Percentiles rank a stretch among this genome's conserved stretches.
Evolutionary conservation across 345 rosid genomes (phyloP).

Genomic region (Firmiana major): DNA sequence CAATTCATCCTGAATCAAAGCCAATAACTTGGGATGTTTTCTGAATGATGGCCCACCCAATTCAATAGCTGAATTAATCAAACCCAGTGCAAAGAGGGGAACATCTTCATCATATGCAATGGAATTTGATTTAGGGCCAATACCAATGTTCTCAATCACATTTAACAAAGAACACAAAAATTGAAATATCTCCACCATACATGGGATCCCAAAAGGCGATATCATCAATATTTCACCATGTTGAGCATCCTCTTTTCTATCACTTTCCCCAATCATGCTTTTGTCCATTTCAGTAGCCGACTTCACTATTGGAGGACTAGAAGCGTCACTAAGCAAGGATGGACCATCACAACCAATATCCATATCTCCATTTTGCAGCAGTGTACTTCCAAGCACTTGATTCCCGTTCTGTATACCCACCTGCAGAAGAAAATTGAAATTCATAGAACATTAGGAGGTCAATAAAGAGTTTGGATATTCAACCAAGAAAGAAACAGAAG

Average conservation of each 20-base stretch:
- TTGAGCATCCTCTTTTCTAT: conserved; percentile 32
- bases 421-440: conserved; percentile 35
- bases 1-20: conserved; percentile 62
- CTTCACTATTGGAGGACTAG: conserved; percentile 28
- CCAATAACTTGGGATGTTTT: conserved; percentile 50
- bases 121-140: conserved; percentile 52
- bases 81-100: conserved; percentile 70
- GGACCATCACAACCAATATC: conserved; percentile 31
- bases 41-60: conserved; percentile 51
- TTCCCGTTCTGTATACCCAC: conserved; percentile 37
- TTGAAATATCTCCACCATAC: conserved; percentile 72
- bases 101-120: conserved; percentile 77
- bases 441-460: background rate
- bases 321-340: conserved; percentile 16
- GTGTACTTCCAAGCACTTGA: conserved; percentile 29
- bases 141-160: conserved; percentile 44
- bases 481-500: background rate
- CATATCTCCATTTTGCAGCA: conserved; percentile 42
- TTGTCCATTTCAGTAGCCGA: conserved; percentile 28
- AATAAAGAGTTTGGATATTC: background rate
- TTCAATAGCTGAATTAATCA: conserved; percentile 66
- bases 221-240: conserved; percentile 39
- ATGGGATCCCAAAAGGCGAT: conserved; percentile 65
- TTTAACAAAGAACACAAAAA: conserved; percentile 66
- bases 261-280: conserved; percentile 25